A percentile compares a stretch with the other conserved stretches of the same genome.
phyloP scores from a whole-genome alignment of 192 early-diverging fungal genomes.

The Backusella tuberculispora region DNA sequence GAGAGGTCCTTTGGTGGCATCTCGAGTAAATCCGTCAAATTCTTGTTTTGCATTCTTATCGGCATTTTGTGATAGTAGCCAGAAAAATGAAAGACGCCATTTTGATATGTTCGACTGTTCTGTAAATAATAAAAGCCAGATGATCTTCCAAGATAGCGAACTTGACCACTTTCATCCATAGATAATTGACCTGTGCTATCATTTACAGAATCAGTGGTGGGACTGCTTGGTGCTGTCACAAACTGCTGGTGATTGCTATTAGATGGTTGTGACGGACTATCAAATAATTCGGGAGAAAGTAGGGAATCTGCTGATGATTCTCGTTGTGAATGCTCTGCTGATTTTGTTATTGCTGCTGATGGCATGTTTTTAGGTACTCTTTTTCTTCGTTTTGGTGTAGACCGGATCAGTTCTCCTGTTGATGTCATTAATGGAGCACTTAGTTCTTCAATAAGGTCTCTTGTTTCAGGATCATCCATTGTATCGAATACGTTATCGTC shows the following conservation, averaged over 20 bases:
- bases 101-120: conserved; percentile 54
- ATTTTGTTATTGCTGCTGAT: no score
- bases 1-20: conserved; percentile 67
- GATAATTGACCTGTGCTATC: conserved; percentile 64
- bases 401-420: conserved; percentile 33
- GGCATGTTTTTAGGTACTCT: neutral
- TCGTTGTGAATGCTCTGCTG: neutral
- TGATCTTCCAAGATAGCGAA: conserved; percentile 76
- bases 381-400: conserved; percentile 25
- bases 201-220: conserved; percentile 34
- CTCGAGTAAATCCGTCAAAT: conserved; percentile 42
- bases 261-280: conserved; percentile 24
- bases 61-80: conserved; percentile 36
- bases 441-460: conserved; percentile 36
- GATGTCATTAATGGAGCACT: conserved; percentile 40
- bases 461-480: conserved; percentile 46
- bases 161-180: conserved; percentile 69
- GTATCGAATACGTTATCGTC: conserved; percentile 20
- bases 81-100: conserved; percentile 45
- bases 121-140: conserved; percentile 75
- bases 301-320: conserved; percentile 5
- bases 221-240: neutral
- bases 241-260: neutral
- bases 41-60: conserved; percentile 30
- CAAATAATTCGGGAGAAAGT: conserved; percentile 7